Evolutionary conservation across 768 basidiomycete genomes (phyloP).

Genomic region (Mycena epipterygia): DNA sequence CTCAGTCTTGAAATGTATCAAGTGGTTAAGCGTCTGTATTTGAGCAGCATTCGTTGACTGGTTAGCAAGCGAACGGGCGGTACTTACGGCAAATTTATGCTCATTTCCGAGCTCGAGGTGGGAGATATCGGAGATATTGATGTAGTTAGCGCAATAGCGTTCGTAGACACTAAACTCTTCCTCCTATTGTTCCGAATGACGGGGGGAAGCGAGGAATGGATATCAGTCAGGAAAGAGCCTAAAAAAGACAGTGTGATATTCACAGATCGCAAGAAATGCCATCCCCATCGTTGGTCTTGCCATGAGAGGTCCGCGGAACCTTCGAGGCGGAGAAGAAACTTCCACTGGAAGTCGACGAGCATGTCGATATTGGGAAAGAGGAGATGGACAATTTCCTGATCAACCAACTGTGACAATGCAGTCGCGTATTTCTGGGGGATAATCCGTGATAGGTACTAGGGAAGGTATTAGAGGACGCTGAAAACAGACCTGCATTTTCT

Average conservation of each 20-base stretch:
- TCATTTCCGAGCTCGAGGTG: not conserved
- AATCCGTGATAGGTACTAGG: not conserved
- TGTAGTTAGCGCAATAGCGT: not conserved
- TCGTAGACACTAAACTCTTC: not conserved
- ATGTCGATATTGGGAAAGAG: not conserved
- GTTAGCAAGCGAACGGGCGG: no score
- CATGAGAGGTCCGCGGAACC: constrained; percentile 72
- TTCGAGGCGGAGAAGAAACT: constrained; percentile 91
- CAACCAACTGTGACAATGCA: not conserved
- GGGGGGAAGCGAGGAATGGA: not conserved
- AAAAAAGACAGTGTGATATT: not conserved
- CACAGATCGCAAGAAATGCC: not conserved
- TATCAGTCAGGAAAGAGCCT: not conserved
- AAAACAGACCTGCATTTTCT: not conserved
- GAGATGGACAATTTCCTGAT: not conserved
- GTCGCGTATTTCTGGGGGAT: not conserved
- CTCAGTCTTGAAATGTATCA: constrained; percentile 88
- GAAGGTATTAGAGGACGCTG: not conserved
- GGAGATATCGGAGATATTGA: not conserved
- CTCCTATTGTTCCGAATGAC: no score
- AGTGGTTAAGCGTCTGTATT: constrained; percentile 78
- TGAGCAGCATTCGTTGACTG: not conserved
- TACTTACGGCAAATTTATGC: not conserved
- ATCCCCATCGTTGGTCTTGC: not conserved
- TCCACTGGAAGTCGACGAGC: constrained; percentile 81